Conservation (phyloP, 2,329 filamentous ascomycete genomes). For the Lachnellula subtilissima region DNA sequence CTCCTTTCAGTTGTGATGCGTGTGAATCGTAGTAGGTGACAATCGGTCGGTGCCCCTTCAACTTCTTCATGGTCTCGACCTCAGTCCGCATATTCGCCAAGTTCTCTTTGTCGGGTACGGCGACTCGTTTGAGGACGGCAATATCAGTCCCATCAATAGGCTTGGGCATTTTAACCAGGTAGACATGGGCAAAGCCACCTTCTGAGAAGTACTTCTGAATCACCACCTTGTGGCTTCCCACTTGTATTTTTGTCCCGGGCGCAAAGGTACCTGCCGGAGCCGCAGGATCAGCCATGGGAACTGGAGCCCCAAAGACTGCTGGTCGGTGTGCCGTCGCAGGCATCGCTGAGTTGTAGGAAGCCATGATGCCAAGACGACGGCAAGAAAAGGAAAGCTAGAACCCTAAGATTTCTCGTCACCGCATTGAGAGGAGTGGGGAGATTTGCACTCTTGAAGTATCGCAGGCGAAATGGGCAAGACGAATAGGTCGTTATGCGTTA, state of each 20-base stretch:
- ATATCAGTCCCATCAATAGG: conserved; percentile 35
- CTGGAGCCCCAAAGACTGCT: conserved; percentile 41
- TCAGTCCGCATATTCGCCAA: conserved; percentile 95
- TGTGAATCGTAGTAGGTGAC: conserved; percentile 99
- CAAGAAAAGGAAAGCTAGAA: conserved; percentile 14
- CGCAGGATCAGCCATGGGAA: conserved; percentile 36
- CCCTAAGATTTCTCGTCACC: conserved; percentile 21
- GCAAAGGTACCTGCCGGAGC: conserved; percentile 81
- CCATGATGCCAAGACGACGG: conserved; percentile 31
- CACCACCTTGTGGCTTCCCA: conserved; percentile 84
- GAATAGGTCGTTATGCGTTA: not conserved
- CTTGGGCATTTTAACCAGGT: conserved; percentile 81
- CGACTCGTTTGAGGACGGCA: conserved; percentile 64
- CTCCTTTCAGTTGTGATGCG: conserved; percentile 85
- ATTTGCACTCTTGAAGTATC: not conserved
- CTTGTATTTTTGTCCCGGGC: conserved; percentile 93
- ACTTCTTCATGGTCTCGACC: conserved; percentile 99
- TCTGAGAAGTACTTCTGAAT: conserved; percentile 98
- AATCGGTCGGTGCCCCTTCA: conserved; percentile 93
- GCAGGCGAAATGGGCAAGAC: conserved; percentile 1
- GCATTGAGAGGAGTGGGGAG: conserved; percentile 25
- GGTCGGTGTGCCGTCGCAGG: conserved; percentile 37
- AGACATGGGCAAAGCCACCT: conserved; percentile 96
- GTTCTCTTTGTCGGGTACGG: conserved; percentile 91
- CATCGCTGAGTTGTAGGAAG: conserved; percentile 38